Evolutionary conservation across 768 basidiomycete species (phyloP).

Genomic region (Mycena crocata): DNA sequence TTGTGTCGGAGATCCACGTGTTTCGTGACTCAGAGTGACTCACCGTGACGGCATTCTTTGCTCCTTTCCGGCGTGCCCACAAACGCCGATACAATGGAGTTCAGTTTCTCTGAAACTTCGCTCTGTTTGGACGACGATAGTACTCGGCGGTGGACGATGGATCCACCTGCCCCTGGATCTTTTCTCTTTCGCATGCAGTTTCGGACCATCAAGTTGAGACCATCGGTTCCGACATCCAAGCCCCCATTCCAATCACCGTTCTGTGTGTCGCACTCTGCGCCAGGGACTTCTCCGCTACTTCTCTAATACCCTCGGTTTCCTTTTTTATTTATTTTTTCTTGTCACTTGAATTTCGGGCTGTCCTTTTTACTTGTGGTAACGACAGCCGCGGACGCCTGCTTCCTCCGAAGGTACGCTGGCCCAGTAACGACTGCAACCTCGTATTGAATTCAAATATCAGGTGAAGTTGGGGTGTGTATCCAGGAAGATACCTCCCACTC

Average conservation of each 20-base stretch:
- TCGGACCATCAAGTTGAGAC: too few relatives aligned
- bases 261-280: not conserved
- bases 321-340: not conserved
- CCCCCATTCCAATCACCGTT: conserved; percentile 11
- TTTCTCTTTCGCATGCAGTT: not conserved
- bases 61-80: not conserved
- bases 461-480: conserved; percentile 13
- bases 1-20: conserved; percentile 12
- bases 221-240: not conserved
- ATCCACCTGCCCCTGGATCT: conserved; percentile 16
- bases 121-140: too few relatives aligned
- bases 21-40: not conserved
- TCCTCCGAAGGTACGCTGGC: not conserved
- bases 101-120: not conserved
- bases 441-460: not conserved
- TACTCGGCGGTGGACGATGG: not conserved
- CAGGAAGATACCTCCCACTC: conserved; percentile 1
- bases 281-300: not conserved
- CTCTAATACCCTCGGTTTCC: not conserved
- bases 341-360: not conserved
- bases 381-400: not conserved
- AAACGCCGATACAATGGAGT: not conserved
- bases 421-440: not conserved
- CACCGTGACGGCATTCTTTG: not conserved
- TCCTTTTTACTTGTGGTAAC: not conserved